Evolutionary conservation across 2,329 filamentous ascomycete genomes (phyloP).

Genomic region (Aspergillus sp.): DNA sequence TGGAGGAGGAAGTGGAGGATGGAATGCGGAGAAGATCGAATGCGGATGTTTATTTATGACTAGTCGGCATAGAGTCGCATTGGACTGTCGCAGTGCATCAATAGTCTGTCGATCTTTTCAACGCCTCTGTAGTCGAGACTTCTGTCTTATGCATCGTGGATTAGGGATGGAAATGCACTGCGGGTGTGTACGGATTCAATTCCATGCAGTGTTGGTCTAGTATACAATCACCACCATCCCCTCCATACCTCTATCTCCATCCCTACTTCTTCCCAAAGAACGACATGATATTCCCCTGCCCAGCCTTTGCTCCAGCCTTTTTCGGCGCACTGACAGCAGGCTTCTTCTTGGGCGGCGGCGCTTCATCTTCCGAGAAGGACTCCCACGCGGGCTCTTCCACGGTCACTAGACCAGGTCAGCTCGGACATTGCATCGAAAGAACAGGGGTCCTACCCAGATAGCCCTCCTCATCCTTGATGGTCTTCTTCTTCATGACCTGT

Average conservation of each 20-base stretch:
- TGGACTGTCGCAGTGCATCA: not conserved
- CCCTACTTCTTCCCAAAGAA: slow-evolving; percentile 80
- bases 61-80: not conserved
- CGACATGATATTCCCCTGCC: slow-evolving; percentile 77
- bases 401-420: slow-evolving; percentile 60
- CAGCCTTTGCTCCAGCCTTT: slow-evolving; percentile 56
- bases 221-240: no score
- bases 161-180: not conserved
- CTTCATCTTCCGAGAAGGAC: slow-evolving; percentile 88
- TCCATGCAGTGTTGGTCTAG: no score
- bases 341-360: slow-evolving; percentile 47
- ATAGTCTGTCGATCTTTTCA: not conserved
- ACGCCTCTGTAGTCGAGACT: not conserved
- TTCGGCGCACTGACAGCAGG: slow-evolving; percentile 42
- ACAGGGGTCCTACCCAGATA: slow-evolving; percentile 67
- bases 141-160: not conserved
- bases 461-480: slow-evolving; percentile 80
- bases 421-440: slow-evolving; percentile 7
- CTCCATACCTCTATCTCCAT: not conserved
- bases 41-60: not conserved
- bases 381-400: slow-evolving; percentile 84
- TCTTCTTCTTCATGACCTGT: slow-evolving; percentile 83
- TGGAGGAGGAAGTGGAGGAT: not conserved
- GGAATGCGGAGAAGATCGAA: slow-evolving; percentile 15
- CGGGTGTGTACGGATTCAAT: no score